Evolutionary conservation across 306 rosid genomes (phyloP).

Genomic region (Alnus glutinosa): DNA sequence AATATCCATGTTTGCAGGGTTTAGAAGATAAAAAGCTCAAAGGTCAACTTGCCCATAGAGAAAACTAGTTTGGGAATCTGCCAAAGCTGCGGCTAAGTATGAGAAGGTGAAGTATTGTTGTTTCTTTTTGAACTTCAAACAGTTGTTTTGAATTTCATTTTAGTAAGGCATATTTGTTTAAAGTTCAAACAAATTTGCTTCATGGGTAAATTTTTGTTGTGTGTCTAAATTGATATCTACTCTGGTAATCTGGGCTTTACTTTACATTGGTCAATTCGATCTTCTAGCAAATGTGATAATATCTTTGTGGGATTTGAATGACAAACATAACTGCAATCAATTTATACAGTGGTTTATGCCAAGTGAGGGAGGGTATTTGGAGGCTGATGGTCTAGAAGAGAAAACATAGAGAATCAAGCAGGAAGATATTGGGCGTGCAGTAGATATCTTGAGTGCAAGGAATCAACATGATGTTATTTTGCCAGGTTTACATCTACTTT

Average conservation of each 20-base stretch:
- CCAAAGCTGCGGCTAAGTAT: constrained; percentile 42
- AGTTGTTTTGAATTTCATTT: too few species aligned
- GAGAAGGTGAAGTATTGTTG: too few species aligned
- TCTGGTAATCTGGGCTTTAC: neutral
- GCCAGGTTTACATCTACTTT: constrained; percentile 57
- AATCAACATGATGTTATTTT: constrained; percentile 70
- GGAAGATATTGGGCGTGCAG: constrained; percentile 63
- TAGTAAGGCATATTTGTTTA: neutral
- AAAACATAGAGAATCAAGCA: constrained; percentile 79
- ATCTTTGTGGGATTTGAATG: neutral
- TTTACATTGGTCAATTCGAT: neutral
- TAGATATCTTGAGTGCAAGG: constrained; percentile 62
- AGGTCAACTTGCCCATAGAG: constrained; percentile 67
- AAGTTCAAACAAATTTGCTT: neutral
- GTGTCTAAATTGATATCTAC: neutral
- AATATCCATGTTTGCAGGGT: constrained; percentile 39
- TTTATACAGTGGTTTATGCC: constrained; percentile 84
- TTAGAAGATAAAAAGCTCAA: constrained; percentile 73
- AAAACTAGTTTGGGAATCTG: constrained; percentile 60
- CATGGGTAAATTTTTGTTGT: neutral
- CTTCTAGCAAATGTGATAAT: neutral
- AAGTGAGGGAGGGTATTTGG: constrained; percentile 75
- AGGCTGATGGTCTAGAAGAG: constrained; percentile 75
- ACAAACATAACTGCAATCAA: neutral
- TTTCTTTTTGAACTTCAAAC: too few species aligned